Base-by-base conservation (phyloP, 108 stramenopile species). In the Nitzschia sp. region DNA sequence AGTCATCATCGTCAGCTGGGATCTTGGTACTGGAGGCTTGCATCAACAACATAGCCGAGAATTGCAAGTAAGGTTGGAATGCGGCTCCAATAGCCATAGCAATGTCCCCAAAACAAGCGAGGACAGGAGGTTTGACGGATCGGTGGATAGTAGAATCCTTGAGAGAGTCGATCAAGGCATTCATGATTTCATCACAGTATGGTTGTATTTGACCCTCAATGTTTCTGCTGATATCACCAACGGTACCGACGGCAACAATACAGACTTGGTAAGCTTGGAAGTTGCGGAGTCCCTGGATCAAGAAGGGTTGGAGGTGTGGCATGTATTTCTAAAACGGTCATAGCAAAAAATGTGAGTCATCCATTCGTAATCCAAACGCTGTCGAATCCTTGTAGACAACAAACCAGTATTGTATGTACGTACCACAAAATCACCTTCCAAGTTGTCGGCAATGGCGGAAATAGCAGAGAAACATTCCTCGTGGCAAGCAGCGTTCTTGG, bases 21-120 rank as follows among this genome's bases (percentile, higher is more conserved):
- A 86, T 86, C 17, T 73, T 74, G 6, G 91, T 93, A 44, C 75
- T 73, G 20, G 93, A 85, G 0, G 98, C 97, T 70, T 97, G 96
- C 71, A 92, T 78, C 43, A 98, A 75, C 76, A 97, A 86, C 83
- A 91, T 90, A 11, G 87, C 72, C 6, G 93, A 86, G 17, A 93
- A 65, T 40, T 89, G 88, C 38, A 95, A 68, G 71, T 97, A 98
- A n/a, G 93, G 94, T 64, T 92, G 87, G 72, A 83, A 98, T 8
- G 86, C 86, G 1, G 83, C 92, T 21, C 82, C 85, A 55, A 98
- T 80, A 8, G 97, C 96, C 71, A 98, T 73, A 2, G 96, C 96
- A 67, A 98, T 92, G 71, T 97, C 98, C 17, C 96, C 95, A 72
- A 98, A 95, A 78, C 93, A 93, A 39, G 82, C 80, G 40, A 98